phyloP scores from a whole-genome alignment of 1,284 basidiomycete species.

The Psilocybe mexicana region DNA sequence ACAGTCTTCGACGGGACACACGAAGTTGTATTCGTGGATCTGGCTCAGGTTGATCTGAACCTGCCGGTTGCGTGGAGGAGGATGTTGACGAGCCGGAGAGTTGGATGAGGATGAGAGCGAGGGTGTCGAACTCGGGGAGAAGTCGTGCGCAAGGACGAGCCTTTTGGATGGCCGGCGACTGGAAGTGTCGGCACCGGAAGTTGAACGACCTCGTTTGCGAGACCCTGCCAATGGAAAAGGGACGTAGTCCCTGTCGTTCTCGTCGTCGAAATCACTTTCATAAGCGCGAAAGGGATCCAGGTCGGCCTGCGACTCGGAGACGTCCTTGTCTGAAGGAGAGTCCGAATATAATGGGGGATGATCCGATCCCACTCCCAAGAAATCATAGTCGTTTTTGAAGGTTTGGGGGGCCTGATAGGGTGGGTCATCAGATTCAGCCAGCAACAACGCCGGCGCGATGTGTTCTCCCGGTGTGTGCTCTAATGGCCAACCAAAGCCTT shows the following conservation, averaged over 20 bases:
- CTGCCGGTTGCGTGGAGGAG: conserved; percentile 41
- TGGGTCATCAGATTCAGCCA: too few species aligned
- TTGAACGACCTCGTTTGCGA: background rate
- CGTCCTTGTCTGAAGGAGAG: background rate
- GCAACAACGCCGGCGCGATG: conserved; percentile 5
- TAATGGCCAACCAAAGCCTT: too few species aligned
- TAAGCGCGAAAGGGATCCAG: conserved; percentile 21
- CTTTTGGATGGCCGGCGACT: background rate
- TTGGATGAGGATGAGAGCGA: background rate
- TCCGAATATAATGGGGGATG: too few species aligned
- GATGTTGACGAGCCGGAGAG: conserved; percentile 12
- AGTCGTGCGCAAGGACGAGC: conserved; percentile 1
- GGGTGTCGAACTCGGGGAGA: background rate
- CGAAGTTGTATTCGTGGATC: conserved; percentile 24
- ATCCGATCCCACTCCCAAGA: too few species aligned
- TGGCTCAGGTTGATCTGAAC: background rate
- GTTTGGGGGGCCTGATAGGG: too few species aligned
- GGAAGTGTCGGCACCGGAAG: background rate
- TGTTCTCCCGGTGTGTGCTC: too few species aligned
- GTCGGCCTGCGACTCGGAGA: conserved; percentile 19
- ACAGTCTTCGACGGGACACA: conserved; percentile 31
- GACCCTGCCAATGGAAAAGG: background rate
- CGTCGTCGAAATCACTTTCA: conserved; percentile 23
- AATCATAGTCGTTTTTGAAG: too few species aligned
- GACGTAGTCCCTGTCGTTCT: conserved; percentile 11